A percentile compares a stretch with the other conserved stretches of the same genome.
Evolutionary conservation across 2,329 filamentous ascomycete species (phyloP).

Genomic region (Diaporthe ampelina): DNA sequence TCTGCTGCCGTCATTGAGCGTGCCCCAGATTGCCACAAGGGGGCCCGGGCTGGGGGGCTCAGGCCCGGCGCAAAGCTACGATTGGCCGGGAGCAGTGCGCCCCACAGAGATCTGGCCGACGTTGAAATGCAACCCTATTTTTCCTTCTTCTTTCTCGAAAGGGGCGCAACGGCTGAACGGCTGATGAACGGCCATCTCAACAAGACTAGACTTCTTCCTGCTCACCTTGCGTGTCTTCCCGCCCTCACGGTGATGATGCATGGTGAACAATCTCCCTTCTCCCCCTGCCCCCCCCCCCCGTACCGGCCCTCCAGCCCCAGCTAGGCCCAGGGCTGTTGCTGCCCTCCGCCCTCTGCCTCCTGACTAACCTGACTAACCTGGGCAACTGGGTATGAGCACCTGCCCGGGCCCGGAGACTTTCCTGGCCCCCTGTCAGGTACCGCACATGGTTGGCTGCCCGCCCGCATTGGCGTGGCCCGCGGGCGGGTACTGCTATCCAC

Average conservation of each 20-base stretch:
- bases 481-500: neutral
- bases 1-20: slow-evolving; percentile 13
- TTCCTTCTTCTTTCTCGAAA: neutral
- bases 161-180: neutral
- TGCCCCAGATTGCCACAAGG: slow-evolving; percentile 7
- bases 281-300: too few relatives aligned
- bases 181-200: too few relatives aligned
- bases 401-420: neutral
- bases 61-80: neutral
- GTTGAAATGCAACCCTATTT: slow-evolving; percentile 1
- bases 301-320: neutral
- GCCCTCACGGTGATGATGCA: neutral
- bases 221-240: neutral
- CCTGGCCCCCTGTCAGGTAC: slow-evolving; percentile 9
- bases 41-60: neutral
- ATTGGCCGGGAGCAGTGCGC: neutral
- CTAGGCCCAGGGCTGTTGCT: too few relatives aligned
- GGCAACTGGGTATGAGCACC: too few relatives aligned
- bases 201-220: neutral
- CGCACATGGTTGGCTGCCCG: slow-evolving; percentile 15
- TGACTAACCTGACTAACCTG: too few relatives aligned
- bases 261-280: too few relatives aligned
- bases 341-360: too few relatives aligned
- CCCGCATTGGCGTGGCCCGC: too few relatives aligned
- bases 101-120: neutral